Percentiles rank a stretch among this genome's conserved stretches.
Evolutionary conservation across 352 stramenopile species (phyloP).

Genomic region (Pythium phragmitis): DNA sequence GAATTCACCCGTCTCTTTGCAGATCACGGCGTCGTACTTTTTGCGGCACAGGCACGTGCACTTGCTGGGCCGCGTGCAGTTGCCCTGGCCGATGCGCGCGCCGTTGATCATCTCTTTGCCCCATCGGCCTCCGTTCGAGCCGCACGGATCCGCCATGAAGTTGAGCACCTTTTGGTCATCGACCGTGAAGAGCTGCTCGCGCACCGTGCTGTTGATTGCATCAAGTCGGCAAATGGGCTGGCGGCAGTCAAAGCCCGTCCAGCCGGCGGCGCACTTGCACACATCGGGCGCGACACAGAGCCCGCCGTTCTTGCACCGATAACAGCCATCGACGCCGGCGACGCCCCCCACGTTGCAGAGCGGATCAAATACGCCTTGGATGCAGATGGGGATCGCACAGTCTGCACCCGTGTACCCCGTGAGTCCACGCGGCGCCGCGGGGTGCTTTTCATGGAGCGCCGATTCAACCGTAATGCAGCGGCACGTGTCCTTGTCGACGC

Average conservation of each 20-base stretch:
- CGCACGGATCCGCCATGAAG: conserved; percentile 95
- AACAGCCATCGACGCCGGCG: conserved; percentile 89
- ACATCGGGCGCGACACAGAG: conserved; percentile 89
- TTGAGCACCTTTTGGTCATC: conserved; percentile 90
- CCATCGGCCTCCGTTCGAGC: conserved; percentile 70
- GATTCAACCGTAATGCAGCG: conserved; percentile 89
- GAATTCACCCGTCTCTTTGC: conserved; percentile 63
- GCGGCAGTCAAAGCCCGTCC: conserved; percentile 94
- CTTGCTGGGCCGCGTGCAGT: conserved; percentile 90
- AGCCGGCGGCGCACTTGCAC: conserved; percentile 91
- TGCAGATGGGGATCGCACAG: conserved; percentile 94
- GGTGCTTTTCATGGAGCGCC: conserved; percentile 75
- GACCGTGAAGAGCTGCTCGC: conserved; percentile 91
- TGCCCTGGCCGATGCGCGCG: conserved; percentile 81
- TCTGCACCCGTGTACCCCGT: conserved; percentile 94
- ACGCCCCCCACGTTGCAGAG: conserved; percentile 57
- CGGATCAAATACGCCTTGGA: conserved; percentile 94
- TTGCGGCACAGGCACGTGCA: conserved; percentile 92
- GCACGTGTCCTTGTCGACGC: conserved; percentile 91
- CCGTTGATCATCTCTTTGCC: conserved; percentile 74
- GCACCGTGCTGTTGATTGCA: conserved; percentile 53
- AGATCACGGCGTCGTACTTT: conserved; percentile 71
- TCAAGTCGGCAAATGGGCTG: conserved; percentile 87
- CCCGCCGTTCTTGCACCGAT: conserved; percentile 93
- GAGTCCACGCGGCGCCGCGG: conserved; percentile 63